A percentile compares a stretch with the other conserved stretches of the same genome.
These are phyloP conservation scores for Populus ilicifolia DNA, from an alignment of 345 rosid genomes.

Conservation along the genomic window DNA sequence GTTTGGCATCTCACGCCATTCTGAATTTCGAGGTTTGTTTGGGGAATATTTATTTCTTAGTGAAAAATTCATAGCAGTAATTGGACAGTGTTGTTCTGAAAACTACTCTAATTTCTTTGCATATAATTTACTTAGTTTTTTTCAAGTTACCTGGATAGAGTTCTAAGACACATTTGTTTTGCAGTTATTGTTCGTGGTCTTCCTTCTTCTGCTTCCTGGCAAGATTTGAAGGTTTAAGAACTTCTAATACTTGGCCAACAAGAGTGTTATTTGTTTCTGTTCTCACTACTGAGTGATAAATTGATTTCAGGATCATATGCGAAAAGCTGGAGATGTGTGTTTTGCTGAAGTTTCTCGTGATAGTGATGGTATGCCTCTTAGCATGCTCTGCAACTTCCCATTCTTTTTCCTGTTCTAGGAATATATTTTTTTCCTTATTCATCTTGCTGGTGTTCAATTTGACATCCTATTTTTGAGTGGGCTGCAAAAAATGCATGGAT, in stretches of 20 bases:
- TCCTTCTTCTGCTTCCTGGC: constrained; percentile 16
- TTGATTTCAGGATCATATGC: constrained; percentile 22
- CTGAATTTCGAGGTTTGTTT: constrained; percentile 82
- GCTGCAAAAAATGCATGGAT: not conserved
- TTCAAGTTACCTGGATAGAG: not conserved
- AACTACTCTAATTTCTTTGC: not conserved
- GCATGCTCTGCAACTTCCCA: not conserved
- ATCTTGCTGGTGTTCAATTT: not conserved
- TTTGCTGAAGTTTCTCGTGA: constrained; percentile 21
- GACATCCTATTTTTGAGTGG: not conserved
- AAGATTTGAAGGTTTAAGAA: constrained; percentile 7
- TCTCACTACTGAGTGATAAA: not conserved
- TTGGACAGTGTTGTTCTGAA: not conserved
- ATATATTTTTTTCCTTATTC: not conserved
- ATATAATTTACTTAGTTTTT: not conserved
- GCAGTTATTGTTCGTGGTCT: constrained; percentile 9
- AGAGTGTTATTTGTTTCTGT: not conserved
- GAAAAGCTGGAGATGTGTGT: constrained; percentile 14
- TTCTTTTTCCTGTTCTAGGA: not conserved
- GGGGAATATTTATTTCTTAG: not conserved
- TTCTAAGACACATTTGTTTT: not conserved
- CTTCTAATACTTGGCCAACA: not conserved
- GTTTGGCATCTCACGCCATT: constrained; percentile 58
- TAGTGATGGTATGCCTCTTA: constrained; percentile 8
- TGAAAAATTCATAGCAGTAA: not conserved